Conservation (phyloP, 768 basidiomycete genomes). For the Pleurotus salmoneostramineus region DNA sequence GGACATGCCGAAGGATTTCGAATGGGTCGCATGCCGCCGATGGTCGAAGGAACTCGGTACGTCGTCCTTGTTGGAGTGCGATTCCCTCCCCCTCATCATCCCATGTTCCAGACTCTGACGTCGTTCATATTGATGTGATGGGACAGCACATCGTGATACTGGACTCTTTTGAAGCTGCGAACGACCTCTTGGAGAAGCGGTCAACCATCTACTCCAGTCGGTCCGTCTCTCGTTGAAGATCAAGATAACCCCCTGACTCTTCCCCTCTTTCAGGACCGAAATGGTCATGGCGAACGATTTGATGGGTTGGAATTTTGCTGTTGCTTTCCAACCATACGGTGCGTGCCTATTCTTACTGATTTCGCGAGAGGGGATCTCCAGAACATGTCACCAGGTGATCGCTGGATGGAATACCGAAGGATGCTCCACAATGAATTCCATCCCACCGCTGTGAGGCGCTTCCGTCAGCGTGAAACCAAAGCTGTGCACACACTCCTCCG, state of each 20-base stretch:
- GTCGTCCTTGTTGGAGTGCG: neutral
- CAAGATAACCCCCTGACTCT: too few species aligned
- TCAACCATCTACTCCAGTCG: conserved; percentile 11
- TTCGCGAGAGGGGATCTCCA: too few species aligned
- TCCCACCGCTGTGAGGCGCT: conserved; percentile 10
- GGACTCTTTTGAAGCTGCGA: conserved; percentile 10
- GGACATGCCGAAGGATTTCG: conserved; percentile 16
- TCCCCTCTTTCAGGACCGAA: neutral
- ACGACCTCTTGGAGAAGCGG: conserved; percentile 13
- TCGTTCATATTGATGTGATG: conserved; percentile 9
- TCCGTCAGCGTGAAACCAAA: conserved; percentile 13
- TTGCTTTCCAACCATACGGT: conserved; percentile 14
- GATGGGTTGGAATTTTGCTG: conserved; percentile 5
- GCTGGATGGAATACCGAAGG: conserved; percentile 16
- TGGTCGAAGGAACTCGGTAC: conserved; percentile 4
- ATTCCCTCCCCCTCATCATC: too few species aligned
- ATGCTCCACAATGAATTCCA: conserved; percentile 19
- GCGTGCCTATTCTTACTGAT: neutral
- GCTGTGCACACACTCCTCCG: conserved; percentile 16
- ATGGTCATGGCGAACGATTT: conserved; percentile 15
- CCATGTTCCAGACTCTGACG: conserved; percentile 3
- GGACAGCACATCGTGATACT: conserved; percentile 10
- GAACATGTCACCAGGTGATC: conserved; percentile 7
- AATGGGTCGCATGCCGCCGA: conserved; percentile 10
- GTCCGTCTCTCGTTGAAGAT: too few species aligned